Evolutionary conservation across 768 basidiomycete genomes (phyloP).

Genomic region (Auricularia cornea): DNA sequence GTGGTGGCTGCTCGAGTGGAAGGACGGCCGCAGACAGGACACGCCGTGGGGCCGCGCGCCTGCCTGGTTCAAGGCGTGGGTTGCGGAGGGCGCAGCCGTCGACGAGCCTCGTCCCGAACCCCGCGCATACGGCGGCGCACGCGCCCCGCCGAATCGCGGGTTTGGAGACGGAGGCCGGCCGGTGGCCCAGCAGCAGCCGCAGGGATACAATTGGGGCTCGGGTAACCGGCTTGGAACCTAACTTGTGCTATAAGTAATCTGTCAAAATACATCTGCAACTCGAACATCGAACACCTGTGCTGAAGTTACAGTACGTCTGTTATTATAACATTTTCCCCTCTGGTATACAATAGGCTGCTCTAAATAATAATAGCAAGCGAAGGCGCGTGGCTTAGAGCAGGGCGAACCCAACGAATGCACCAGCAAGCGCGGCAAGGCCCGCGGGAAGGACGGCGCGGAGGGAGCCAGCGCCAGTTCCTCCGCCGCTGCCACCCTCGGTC

Average conservation of each 20-base stretch:
- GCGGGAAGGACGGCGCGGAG: not conserved
- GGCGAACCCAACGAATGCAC: not conserved
- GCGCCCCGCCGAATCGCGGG: conserved; percentile 46
- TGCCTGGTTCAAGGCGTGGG: not conserved
- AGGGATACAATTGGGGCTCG: conserved; percentile 44
- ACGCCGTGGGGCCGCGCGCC: not conserved
- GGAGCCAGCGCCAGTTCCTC: not conserved
- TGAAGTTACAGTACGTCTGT: too few species aligned
- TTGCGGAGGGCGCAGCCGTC: not conserved
- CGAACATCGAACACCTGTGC: too few species aligned
- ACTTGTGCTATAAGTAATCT: too few species aligned
- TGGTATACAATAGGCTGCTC: too few species aligned
- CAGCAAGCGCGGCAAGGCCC: not conserved
- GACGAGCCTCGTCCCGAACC: not conserved
- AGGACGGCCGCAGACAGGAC: conserved; percentile 3
- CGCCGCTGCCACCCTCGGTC: not conserved
- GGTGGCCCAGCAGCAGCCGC: conserved; percentile 13
- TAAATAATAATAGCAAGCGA: too few species aligned
- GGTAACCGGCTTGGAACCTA: conserved; percentile 41
- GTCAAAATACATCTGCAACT: too few species aligned
- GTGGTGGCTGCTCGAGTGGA: conserved; percentile 48
- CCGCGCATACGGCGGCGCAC: conserved; percentile 28
- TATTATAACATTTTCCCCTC: too few species aligned
- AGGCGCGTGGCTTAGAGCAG: not conserved
- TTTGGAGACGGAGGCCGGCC: conserved; percentile 26